Evolutionary conservation across 805 yeast genomes (phyloP), one percentile per base, ranked within the genome.

Genomic region (Blastobotrys chiropterorum): DNA sequence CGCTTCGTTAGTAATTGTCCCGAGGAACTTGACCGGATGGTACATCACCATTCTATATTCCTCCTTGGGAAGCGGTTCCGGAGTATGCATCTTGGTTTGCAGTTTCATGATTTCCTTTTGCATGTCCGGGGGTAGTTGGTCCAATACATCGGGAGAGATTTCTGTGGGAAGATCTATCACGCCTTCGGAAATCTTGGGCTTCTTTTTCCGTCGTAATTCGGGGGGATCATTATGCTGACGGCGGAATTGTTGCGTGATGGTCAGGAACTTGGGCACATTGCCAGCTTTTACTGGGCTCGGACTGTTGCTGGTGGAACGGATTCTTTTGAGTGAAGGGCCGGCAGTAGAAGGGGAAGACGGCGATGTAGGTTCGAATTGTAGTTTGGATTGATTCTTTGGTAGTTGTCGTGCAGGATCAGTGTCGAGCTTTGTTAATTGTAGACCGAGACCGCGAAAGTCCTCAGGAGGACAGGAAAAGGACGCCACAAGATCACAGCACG

Each of bases 371-470:
- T 5, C 34, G 34, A 26, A 26, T 26, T 26, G 34, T 26, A 26
- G 11, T 26, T 26, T 26, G 5, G 34, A 26, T 11, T 26, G 34
- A 26, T 0, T 40, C 13, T 15, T 51, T 44, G n/a, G 49, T 44
- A 17, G 49, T 26, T 26, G 34, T 11, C 11, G 34, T 11, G 34
- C 34, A 6, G 34, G 34, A 26, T 26, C 51, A 38, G 46, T 59
- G 17, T 61, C 71, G 38, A 90, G 70, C 57, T 80, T 80, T 5
- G 77, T 74, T 68, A 89, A 73, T 22, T 82, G 85, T 1, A 92
- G 72, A 0, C 95, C 84, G 2, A 92, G 68, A 0, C 97, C 97
- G 47, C 97, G 70, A 7, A 90, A 66, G 38, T 88, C 96, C 13
- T 64, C 62, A 0, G 86, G 83, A 0, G 84, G 83, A 46, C 86